Base-by-base conservation (phyloP, 129 eudicot genomes). In the Lonicera japonica region DNA sequence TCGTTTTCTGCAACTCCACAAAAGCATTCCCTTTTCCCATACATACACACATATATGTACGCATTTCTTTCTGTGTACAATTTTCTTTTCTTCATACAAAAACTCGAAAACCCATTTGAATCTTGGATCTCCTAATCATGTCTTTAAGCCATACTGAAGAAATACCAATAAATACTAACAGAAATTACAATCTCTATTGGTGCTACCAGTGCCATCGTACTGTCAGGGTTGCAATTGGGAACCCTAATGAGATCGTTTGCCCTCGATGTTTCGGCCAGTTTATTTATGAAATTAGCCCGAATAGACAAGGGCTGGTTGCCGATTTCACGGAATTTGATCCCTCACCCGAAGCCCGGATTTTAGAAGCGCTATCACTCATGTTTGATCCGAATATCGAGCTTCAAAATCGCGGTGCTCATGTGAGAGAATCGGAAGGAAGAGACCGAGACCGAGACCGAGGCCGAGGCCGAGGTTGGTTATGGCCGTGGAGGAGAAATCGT, bases 161-260 rank as follows among this genome's bases (percentile, higher is more conserved):
- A 25, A 41, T 5, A 21, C n/a, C n/a, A n/a, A 18, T 18, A 46
- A 29, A 21, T 52, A 71, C 63, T 10, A 69, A 60, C 61, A 25
- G 69, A 57, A 76, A 61, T 71, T 80, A 54, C 87, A 83, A 80
- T 54, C 86, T 63, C 21, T 92, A 82, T 58, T 92, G 96, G 96
- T 92, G 96, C 52, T 85, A 87, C 83, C 95, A 87, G 22, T 92
- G 98, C 72, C 90, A 74, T 56, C 77, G 79, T 29, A 71, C 88
- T 0, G 86, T 92, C 50, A 56, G 90, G 54, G 70, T 82, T 1
- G 69, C 88, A 13, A 63, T 86, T 0, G 79, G 56, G 12, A 76
- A 63, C 65, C 71, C 80, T 13, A 63, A 84, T 8, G 73, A 61
- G 19, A 58, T 78, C 60, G 58, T 73, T 41, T 92, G 96, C 29